Base-by-base conservation (phyloP, 2,329 filamentous ascomycete species). In the Penicillium sp. region DNA sequence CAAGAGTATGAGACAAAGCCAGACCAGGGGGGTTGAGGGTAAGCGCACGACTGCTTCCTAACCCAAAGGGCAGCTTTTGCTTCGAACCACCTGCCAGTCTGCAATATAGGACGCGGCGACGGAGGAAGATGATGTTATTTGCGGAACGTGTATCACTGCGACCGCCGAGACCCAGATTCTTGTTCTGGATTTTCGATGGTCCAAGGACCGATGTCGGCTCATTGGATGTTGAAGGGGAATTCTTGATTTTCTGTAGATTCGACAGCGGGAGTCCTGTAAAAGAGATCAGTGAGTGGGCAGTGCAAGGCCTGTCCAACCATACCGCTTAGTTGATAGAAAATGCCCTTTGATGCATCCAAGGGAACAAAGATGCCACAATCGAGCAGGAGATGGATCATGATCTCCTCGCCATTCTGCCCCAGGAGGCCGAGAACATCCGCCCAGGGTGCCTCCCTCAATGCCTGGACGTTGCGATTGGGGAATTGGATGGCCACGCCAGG, bases 41-140 rank as follows among this genome's bases (percentile, higher is more conserved):
- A 26, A 26, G 76, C 87, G 66, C 80, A 95, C 90, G 92, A 49
- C 90, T 90, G 68, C 90, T 89, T 58, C 86, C 85, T 47, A 96
- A 79, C 1, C 94, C 93, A 68, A 89, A 87, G 15, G 84, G 81
- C 7, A 94, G 81, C 7, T 78, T 72, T 3, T 88, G 87, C 60
- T 82, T 83, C 2, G 84, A 78, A 63, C 88, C 93, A 24, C 92
- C 75, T 1, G 83, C 80, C 17, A 91, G 84, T 61, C 85, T 86
- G 18, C 89, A 88, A 71, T 97, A 97, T 43, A 97, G 80, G 78
- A 97, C 95, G 17, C 91, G 85, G 65, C 84, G 91, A 53, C 92
- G 86, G 40, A 92, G 84, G 63, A 99, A 88, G 1, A 78, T 75
- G 51, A 97, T 91, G 13, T 84, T 82, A 33, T 81, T 82, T 4